Base-by-base conservation (phyloP, 2,329 filamentous ascomycete genomes). In the Uncinocarpus reesii region DNA sequence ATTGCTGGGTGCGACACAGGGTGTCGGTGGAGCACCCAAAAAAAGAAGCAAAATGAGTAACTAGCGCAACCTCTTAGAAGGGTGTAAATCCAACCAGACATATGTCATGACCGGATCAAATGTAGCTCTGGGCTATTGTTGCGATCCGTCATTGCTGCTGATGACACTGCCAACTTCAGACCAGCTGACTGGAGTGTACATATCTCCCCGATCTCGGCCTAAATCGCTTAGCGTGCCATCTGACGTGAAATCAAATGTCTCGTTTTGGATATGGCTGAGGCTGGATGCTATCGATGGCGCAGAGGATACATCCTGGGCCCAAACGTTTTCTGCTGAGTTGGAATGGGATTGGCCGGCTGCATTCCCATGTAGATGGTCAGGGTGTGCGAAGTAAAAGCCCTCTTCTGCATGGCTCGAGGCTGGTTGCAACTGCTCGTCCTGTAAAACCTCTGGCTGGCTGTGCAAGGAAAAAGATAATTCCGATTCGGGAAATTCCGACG, bases 131-230 rank as follows among this genome's bases (percentile, higher is more conserved):
- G n/a, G 38, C 42, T 32, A 38, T 52, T 44, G 56, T 16, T 53
- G 51, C 38, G 60, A 50, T 10, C 48, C 59, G 53, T 70, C 65
- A 47, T 69, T 65, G 29, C 61, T 61, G 56, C 68, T 70, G 21
- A 69, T 55, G 42, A 68, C 67, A 51, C 68, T 71, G 11, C 67
- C 67, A 36, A 71, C 58, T 47, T 71, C 68, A 29, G 68, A 70
- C 68, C 68, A 71, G 53, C 66, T 68, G 38, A 60, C 60, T 13
- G 67, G 66, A 18, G 67, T 71, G 49, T 57, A 55, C 34, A 59
- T 51, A 7, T 62, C 61, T n/a, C 57, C 61, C 26, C 57, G 52
- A 2, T 60, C 58, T 8, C 54, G 58, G 35, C 57, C 67, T 44
- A 67, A 46, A 16, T 69, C 66, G 52, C 66, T 70, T 47, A 68